Evolutionary conservation across 768 basidiomycete species (phyloP).

Genomic region (Suillus discolor): DNA sequence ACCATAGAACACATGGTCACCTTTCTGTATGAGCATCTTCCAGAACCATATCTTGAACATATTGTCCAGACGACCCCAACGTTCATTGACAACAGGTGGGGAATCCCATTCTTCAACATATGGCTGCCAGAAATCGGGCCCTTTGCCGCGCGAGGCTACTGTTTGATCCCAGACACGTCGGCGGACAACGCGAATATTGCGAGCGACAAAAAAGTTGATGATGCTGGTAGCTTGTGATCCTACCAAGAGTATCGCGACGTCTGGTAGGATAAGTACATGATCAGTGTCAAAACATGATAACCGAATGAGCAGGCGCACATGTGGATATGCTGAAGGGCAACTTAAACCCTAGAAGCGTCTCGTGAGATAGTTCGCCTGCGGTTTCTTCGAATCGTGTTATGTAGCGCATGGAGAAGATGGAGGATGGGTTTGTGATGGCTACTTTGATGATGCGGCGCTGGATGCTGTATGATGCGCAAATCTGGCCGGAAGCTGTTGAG

Average conservation of each 20-base stretch:
- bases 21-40: conserved; percentile 22
- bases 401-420: conserved; percentile 28
- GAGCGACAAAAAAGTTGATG: conserved; percentile 79
- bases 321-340: conserved; percentile 72
- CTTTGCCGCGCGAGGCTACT: conserved; percentile 80
- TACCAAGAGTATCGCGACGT: conserved; percentile 74
- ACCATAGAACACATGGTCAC: conserved; percentile 11
- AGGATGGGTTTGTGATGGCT: conserved; percentile 27
- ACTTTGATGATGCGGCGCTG: conserved; percentile 66
- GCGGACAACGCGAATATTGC: conserved; percentile 80
- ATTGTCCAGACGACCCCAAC: conserved; percentile 18
- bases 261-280: conserved; percentile 36
- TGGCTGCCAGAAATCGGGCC: conserved; percentile 79
- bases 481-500: conserved; percentile 38
- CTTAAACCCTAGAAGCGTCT: conserved; percentile 64
- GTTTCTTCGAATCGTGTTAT: conserved; percentile 29
- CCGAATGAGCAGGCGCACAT: conserved; percentile 45
- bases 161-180: conserved; percentile 83
- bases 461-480: conserved; percentile 66
- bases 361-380: conserved; percentile 36
- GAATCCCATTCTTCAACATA: conserved; percentile 82
- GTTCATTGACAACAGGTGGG: conserved; percentile 47
- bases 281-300: not conserved
- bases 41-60: conserved; percentile 20
- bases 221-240: conserved; percentile 76